Evolutionary conservation across 2,329 filamentous ascomycete species (phyloP), one percentile per base, ranked within the genome.

Genomic region (Sphaerostilbella broomeana): DNA sequence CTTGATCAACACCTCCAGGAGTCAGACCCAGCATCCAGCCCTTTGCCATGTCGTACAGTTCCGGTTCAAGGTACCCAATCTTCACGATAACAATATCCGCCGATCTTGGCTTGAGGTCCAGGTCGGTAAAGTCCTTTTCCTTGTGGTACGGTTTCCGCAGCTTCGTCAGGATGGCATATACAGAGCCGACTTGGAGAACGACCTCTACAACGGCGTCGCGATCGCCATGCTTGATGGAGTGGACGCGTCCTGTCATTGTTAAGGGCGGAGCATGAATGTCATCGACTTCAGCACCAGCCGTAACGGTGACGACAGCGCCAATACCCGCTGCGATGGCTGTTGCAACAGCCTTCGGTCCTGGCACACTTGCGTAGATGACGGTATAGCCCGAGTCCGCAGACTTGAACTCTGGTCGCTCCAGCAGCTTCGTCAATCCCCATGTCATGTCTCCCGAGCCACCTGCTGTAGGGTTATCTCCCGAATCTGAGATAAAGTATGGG

Each of bases 11-110:
- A 7, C 70, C 71, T 0, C 70, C 72, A 0, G 71, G 70, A 0
- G 71, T 75, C 12, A 75, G 55, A 0, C 59, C 72, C 2, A 75
- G 59, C 65, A 74, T 73, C 72, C 71, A 75, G 38, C 68, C 70
- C 6, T 58, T 59, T 1, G 70, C 65, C 70, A 75, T 75, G 35
- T 64, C 63, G 43, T 72, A 73, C 4, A 75, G 54, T 48, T 75
- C 65, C 4, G 72, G 72, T 49, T 75, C 72, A 1, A 76, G 53
- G 41, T 75, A 76, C 12, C 72, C 72, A 30, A 75, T 75, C 52
- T 75, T 75, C 17, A 75, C 70, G 29, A 75, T 64, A 1, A 75
- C 70, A 16, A 75, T 64, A 45, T 72, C 68, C 1, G 65, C 63
- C 4, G 58, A 47, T 2, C 70, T 62, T 2, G 71, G 70, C 7